A percentile compares a stretch with the other conserved stretches of the same genome.
Conservation (phyloP, 441 rosid genomes). For the Brassica hybrid region DNA sequence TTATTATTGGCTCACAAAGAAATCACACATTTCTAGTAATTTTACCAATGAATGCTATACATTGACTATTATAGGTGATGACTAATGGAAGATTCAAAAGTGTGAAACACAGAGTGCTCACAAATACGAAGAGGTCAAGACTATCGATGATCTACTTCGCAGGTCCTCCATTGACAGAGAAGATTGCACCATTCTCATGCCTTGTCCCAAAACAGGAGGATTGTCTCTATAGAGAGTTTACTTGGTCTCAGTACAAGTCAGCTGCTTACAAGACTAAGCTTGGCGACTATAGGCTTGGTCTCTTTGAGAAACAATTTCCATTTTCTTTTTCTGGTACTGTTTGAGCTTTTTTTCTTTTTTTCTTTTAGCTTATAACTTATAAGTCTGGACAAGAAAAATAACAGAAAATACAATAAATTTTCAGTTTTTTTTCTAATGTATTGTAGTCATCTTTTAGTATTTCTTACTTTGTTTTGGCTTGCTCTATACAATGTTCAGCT, state of each 20-base stretch:
- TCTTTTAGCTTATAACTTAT: no score
- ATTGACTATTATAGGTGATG: constrained; percentile 49
- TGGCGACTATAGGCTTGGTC: constrained; percentile 59
- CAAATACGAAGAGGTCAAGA: constrained; percentile 50
- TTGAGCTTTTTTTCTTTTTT: no score
- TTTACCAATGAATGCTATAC: no score
- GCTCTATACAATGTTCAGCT: no score
- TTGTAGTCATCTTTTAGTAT: no score
- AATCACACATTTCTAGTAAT: not conserved
- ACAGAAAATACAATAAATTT: no score
- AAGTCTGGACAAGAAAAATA: no score
- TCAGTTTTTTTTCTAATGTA: no score
- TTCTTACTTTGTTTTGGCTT: no score
- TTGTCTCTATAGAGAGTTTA: constrained; percentile 56
- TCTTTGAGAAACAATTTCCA: constrained; percentile 54
- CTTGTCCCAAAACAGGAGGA: constrained; percentile 52
- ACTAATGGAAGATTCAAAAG: constrained; percentile 65
- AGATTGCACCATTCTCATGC: constrained; percentile 50
- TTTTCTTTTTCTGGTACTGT: no score
- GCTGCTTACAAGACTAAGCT: constrained; percentile 64
- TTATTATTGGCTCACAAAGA: not conserved
- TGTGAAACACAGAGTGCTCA: constrained; percentile 65
- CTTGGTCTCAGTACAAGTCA: constrained; percentile 59
- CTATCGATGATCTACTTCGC: constrained; percentile 69
- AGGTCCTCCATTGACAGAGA: constrained; percentile 58